Base-by-base conservation (phyloP, 306 rosid species). In the Vachellia collinsii region DNA sequence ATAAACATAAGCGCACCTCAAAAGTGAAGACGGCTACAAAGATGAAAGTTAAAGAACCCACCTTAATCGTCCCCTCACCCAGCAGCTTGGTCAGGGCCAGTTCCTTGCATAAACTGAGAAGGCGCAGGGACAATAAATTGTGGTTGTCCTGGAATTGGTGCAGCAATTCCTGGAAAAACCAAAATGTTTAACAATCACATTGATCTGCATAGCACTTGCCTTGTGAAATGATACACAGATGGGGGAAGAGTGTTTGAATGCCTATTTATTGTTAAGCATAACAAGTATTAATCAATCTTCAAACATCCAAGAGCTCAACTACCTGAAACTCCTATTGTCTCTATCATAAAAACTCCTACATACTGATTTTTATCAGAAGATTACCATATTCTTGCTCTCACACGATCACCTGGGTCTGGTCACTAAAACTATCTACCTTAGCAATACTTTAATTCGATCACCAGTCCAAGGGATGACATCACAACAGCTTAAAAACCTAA, bases 51-150 rank as follows among this genome's bases (percentile, higher is more conserved):
- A 22, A 86, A 75, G 13, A 50, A 76, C 91, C 85, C 86, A 91
- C 95, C 95, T 83, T 87, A 89, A 75, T 89, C 91, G 85, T 78
- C 90, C 86, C 86, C 87, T 92, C 94, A 94, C 86, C 97, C 94
- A 81, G 88, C 77, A 65, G 94, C 83, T 87, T 91, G 98, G 87
- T 94, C 97, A 84, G 95, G 89, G 87, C 95, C 91, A 47, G 93
- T 81, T 78, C 93, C 93, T 82, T 89, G 91, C 84, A 92, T 82
- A 66, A 87, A 92, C 84, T 92, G 97, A 61, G 67, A 25, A 83
- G 90, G 88, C 80, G 92, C 88, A 87, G 91, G 90, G 86, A 90
- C 91, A 78, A 91, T 86, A 81, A 91, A 91, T 86, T 90, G 98
- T 51, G 89, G 91, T 80, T 92, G 97, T 43, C 88, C 98, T 65